Evolutionary conservation across 2,329 filamentous ascomycete genomes (phyloP).

Genomic region (Cladorrhinum sp.): DNA sequence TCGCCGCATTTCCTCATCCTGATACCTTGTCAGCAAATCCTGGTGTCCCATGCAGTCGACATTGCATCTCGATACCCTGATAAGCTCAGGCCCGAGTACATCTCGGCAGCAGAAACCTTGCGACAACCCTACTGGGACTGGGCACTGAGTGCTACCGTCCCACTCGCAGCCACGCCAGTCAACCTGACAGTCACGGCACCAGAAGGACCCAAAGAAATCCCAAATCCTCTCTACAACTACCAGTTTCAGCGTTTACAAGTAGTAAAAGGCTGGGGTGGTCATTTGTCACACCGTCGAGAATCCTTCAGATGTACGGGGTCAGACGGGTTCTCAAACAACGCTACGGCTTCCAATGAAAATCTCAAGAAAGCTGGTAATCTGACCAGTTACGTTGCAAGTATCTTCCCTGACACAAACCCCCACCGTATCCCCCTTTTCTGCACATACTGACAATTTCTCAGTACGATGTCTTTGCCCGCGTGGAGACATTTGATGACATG

Average conservation of each 20-base stretch:
- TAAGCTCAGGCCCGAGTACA: slow-evolving; percentile 37
- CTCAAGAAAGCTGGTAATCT: slow-evolving; percentile 15
- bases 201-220: slow-evolving; percentile 28
- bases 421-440: too few relatives aligned
- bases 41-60: slow-evolving; percentile 44
- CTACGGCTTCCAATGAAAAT: slow-evolving; percentile 17
- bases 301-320: slow-evolving; percentile 40
- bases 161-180: slow-evolving; percentile 36
- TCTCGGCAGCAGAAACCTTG: slow-evolving; percentile 44
- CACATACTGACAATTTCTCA: slow-evolving; percentile 20
- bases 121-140: slow-evolving; percentile 56
- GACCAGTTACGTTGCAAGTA: slow-evolving; percentile 27
- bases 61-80: slow-evolving; percentile 45
- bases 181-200: slow-evolving; percentile 27
- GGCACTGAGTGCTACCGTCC: slow-evolving; percentile 43
- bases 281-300: slow-evolving; percentile 31
- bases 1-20: neutral
- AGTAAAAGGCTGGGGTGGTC: slow-evolving; percentile 29
- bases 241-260: slow-evolving; percentile 40
- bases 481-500: slow-evolving; percentile 35
- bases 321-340: slow-evolving; percentile 35
- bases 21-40: slow-evolving; percentile 43
- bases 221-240: slow-evolving; percentile 54
- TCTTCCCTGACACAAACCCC: neutral
- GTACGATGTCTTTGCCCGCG: slow-evolving; percentile 43